Evolutionary conservation across 73 alveolate species (phyloP), one percentile per base, ranked within the genome.

Genomic region (Diophrys appendiculata): DNA sequence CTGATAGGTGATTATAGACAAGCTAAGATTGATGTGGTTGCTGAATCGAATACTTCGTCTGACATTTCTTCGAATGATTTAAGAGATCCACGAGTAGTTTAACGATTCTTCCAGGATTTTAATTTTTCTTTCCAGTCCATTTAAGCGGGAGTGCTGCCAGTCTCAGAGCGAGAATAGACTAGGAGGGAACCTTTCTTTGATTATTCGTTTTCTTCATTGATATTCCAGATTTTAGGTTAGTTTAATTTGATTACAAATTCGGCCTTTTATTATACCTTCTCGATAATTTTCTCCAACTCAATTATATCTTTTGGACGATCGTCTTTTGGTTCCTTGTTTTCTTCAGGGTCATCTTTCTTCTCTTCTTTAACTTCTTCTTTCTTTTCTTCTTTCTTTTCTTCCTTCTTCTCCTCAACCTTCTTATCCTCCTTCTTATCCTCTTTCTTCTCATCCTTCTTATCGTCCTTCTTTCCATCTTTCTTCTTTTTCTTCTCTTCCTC

Each of bases 241-340:
- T 25, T 13, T 32, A 87, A 65, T 52, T 87, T 87, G n/a, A 74
- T 60, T 53, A 87, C 72, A 65, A 87, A 83, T 30, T 72, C 84
- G 28, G 94, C 94, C 68, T 87, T 87, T 35, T 80, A 87, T 2
- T 72, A 35, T 25, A 87, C 86, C 68, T 81, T 87, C 25, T 80
- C 89, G 27, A 79, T 67, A 52, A 87, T 87, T 71, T 72, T 80
- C 65, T 69, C 60, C 25, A 87, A 29, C 26, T 80, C 94, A 11
- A 34, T 72, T 26, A 74, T 54, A 34, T 80, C 78, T 80, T 80
- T 87, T 28, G 88, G 69, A 69, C 68, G 54, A 65, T 65, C 68
- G 73, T 82, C 84, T 33, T 55, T 55, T 13, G 78, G 23, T 22
- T 76, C 29, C 29, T 24, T 32, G 25, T 2, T 14, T 27, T 72